Conservation (phyloP, 2,329 filamentous ascomycete genomes). For the Fusarium sp. region DNA sequence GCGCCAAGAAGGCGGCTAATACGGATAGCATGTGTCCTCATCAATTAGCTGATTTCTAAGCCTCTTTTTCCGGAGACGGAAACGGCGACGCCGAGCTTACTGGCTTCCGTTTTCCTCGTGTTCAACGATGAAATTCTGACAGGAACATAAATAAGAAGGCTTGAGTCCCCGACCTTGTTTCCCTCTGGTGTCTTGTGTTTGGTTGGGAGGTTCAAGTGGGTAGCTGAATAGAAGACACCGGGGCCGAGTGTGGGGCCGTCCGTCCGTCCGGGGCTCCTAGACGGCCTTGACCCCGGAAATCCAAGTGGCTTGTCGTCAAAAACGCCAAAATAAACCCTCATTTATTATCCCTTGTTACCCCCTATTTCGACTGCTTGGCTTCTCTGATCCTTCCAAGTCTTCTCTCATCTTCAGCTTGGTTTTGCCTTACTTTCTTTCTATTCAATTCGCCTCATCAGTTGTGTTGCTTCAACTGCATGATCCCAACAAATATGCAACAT, state of each 20-base stretch:
- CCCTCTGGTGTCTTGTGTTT: not conserved
- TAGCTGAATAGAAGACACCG: not conserved
- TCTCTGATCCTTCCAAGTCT: not conserved
- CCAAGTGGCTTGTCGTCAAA: slow-evolving; percentile 8
- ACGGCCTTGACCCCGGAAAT: not conserved
- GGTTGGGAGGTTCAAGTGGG: not conserved
- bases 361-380: not conserved
- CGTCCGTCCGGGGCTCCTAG: not conserved
- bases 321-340: not conserved
- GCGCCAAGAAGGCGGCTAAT: not conserved
- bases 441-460: not conserved
- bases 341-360: not conserved
- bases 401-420: not conserved
- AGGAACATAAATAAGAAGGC: slow-evolving; percentile 1
- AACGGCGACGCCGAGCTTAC: not conserved
- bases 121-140: not conserved
- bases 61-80: not conserved
- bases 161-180: not conserved
- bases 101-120: not conserved
- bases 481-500: not conserved
- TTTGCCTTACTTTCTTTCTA: not conserved
- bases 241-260: not conserved
- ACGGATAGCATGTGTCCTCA: not conserved
- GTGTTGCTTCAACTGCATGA: not conserved
- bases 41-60: slow-evolving; percentile 6